These are phyloP conservation scores for Bruguiera hainesii DNA, from an alignment of 441 rosid genomes.

Conservation along the genomic window DNA sequence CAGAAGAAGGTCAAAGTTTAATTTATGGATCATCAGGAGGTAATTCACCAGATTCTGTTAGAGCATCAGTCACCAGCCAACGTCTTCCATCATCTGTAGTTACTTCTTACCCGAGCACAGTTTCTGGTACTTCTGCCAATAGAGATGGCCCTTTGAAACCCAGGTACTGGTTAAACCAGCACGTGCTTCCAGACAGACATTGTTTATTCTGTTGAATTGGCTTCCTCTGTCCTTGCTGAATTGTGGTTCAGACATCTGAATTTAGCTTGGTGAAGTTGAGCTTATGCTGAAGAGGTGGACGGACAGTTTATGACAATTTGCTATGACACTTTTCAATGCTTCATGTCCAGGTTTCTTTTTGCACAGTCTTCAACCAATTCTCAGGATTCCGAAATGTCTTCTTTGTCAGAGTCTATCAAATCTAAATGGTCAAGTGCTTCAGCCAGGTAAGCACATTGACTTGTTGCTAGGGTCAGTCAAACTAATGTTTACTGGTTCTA, in stretches of 20 bases:
- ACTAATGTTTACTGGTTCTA: slow-evolving; percentile 1
- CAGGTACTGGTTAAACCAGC: slow-evolving; percentile 37
- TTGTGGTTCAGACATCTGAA: background rate
- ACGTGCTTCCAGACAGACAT: background rate
- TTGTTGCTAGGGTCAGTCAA: background rate
- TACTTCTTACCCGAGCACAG: slow-evolving; percentile 21
- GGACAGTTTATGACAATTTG: background rate
- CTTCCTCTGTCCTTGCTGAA: no score
- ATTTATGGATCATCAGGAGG: slow-evolving; percentile 25
- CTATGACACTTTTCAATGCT: slow-evolving; percentile 1
- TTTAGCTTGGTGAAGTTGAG: background rate
- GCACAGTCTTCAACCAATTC: slow-evolving; percentile 29
- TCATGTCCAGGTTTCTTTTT: slow-evolving; percentile 35
- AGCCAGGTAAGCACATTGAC: slow-evolving; percentile 41
- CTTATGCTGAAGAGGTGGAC: background rate
- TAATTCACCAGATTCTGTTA: slow-evolving; percentile 26
- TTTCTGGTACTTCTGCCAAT: slow-evolving; percentile 28
- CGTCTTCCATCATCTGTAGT: slow-evolving; percentile 26
- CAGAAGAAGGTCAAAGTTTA: slow-evolving; percentile 26
- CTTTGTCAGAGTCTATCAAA: slow-evolving; percentile 74
- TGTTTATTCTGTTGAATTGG: background rate
- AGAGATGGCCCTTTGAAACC: slow-evolving; percentile 33
- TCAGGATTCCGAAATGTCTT: slow-evolving; percentile 36
- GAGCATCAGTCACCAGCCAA: slow-evolving; percentile 21
- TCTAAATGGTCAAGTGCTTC: slow-evolving; percentile 72